Evolutionary conservation across 495 filamentous ascomycete genomes (phyloP).

Genomic region (Echria macrotheca): DNA sequence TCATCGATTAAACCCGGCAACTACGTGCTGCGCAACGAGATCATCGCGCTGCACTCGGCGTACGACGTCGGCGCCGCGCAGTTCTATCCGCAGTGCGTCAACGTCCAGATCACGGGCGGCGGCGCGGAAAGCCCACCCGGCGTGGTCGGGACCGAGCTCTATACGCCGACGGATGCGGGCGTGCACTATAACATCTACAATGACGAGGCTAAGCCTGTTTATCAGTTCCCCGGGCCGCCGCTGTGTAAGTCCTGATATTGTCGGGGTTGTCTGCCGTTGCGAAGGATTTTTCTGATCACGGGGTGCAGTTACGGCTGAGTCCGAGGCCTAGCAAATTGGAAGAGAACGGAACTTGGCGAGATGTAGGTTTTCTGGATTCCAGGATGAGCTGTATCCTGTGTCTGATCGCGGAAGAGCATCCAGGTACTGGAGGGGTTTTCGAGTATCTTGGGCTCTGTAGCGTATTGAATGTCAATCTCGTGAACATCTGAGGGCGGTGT

Average conservation of each 20-base stretch:
- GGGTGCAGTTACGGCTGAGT: no score
- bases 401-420: neutral
- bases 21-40: constrained; percentile 78
- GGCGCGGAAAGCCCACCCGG: constrained; percentile 57
- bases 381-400: neutral
- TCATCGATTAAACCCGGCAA: constrained; percentile 56
- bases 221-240: constrained; percentile 45
- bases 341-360: neutral
- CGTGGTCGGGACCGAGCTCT: constrained; percentile 55
- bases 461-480: neutral
- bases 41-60: constrained; percentile 72
- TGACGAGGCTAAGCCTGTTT: constrained; percentile 38
- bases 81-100: constrained; percentile 76
- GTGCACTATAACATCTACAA: constrained; percentile 55
- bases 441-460: neutral
- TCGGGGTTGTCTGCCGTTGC: no score
- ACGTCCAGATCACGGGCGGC: constrained; percentile 62
- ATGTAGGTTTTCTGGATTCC: neutral
- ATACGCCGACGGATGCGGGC: constrained; percentile 55
- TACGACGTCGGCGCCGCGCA: constrained; percentile 60
- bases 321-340: no score
- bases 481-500: neutral
- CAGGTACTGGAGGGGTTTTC: neutral
- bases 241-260: no score
- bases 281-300: no score